These are phyloP conservation scores for Ophiostoma australiae DNA, from an alignment of 2,329 filamentous ascomycete species.

Conservation along the genomic window DNA sequence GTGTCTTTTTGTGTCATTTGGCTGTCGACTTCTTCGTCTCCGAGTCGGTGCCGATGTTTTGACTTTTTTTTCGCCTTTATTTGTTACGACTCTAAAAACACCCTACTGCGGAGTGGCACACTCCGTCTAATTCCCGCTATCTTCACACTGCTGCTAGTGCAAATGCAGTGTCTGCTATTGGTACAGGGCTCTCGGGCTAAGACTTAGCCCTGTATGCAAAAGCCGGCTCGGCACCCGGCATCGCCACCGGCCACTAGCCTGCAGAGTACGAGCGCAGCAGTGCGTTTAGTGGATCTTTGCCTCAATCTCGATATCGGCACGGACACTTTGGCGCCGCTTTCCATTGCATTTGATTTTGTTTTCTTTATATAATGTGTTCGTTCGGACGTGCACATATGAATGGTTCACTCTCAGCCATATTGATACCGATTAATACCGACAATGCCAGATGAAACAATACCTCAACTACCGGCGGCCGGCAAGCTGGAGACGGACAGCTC, in stretches of 20 bases:
- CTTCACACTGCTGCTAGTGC: not conserved
- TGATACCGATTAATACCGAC: not conserved
- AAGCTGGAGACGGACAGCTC: not conserved
- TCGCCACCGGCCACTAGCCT: not conserved
- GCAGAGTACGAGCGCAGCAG: not conserved
- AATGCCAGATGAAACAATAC: not conserved
- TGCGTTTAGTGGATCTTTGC: not conserved
- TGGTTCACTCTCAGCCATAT: not conserved
- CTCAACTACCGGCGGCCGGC: not conserved
- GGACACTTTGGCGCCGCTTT: not conserved
- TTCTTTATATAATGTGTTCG: not conserved
- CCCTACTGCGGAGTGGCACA: not conserved
- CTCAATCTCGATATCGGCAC: not conserved
- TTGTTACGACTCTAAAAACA: not conserved
- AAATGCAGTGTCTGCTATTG: not conserved
- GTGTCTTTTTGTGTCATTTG: not conserved
- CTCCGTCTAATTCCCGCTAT: constrained; percentile 1
- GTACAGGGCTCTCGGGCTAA: no score
- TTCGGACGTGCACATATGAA: not conserved
- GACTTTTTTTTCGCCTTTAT: not conserved
- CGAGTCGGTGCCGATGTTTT: not conserved
- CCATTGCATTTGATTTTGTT: not conserved
- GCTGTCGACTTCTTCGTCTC: not conserved
- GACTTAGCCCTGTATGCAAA: not conserved
- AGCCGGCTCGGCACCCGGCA: constrained; percentile 9